These are phyloP conservation scores for Penicillium alfredii DNA, from an alignment of 495 filamentous ascomycete species.

Conservation along the genomic window DNA sequence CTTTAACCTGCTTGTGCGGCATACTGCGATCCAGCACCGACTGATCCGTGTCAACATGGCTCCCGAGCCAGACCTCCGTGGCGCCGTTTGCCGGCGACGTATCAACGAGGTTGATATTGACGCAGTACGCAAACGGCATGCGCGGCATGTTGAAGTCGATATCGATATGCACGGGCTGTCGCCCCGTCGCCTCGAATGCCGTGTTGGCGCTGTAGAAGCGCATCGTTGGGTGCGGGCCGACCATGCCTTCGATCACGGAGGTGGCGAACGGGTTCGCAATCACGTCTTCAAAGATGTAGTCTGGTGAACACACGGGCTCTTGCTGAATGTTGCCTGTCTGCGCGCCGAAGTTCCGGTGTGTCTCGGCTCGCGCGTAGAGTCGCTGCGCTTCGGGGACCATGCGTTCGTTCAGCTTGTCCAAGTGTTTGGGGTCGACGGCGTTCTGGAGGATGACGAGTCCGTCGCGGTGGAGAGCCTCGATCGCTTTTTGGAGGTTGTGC, in stretches of 20 bases:
- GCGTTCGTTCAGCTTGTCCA: conserved; percentile 46
- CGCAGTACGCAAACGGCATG: conserved; percentile 15
- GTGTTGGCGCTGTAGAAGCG: conserved; percentile 51
- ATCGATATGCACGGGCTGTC: conserved; percentile 52
- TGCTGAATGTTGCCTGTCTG: conserved; percentile 51
- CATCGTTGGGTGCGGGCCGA: conserved; percentile 44
- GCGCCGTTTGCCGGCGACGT: conserved; percentile 31
- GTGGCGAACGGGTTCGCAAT: conserved; percentile 45
- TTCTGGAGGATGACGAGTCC: conserved; percentile 49
- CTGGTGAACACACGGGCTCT: conserved; percentile 37
- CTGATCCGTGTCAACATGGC: conserved; percentile 26
- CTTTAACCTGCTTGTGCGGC: conserved; percentile 15
- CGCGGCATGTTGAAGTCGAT: conserved; percentile 48
- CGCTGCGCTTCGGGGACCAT: conserved; percentile 47
- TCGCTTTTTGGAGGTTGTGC: conserved; percentile 44
- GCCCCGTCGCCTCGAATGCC: conserved; percentile 33
- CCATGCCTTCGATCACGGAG: conserved; percentile 41
- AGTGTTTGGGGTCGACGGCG: conserved; percentile 32
- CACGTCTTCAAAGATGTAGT: conserved; percentile 37
- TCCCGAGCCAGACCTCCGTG: conserved; percentile 42
- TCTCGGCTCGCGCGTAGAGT: conserved; percentile 34
- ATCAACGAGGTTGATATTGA: conserved; percentile 21
- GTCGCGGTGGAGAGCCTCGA: conserved; percentile 44
- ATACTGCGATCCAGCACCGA: conserved; percentile 17
- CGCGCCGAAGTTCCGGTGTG: conserved; percentile 46